phyloP scores from a whole-genome alignment of 495 filamentous ascomycete species.

The Aspergillus carlsbadensis region DNA sequence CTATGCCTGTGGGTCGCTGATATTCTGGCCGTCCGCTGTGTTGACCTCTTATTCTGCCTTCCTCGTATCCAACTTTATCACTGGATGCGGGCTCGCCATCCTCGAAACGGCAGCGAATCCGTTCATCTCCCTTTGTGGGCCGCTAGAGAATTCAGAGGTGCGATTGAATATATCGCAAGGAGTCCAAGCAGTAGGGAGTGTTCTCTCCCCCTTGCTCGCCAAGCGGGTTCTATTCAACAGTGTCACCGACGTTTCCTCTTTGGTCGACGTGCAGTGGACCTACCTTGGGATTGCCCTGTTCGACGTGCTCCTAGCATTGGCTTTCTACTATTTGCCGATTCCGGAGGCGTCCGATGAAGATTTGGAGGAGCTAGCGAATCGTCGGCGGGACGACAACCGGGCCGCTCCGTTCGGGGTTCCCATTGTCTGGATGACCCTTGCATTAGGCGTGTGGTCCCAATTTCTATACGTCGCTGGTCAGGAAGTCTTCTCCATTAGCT shows the following conservation, averaged over 20 bases:
- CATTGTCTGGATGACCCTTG: slow-evolving; percentile 58
- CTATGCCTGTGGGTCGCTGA: slow-evolving; percentile 62
- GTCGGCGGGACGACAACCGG: slow-evolving; percentile 50
- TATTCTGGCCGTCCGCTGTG: slow-evolving; percentile 73
- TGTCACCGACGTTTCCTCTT: slow-evolving; percentile 48
- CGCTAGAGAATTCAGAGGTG: slow-evolving; percentile 62
- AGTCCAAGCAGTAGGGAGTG: slow-evolving; percentile 64
- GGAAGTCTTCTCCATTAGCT: slow-evolving; percentile 53
- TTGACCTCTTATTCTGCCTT: slow-evolving; percentile 65
- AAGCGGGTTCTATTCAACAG: slow-evolving; percentile 59
- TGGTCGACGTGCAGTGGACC: slow-evolving; percentile 70
- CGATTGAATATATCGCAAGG: slow-evolving; percentile 67
- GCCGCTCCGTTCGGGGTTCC: slow-evolving; percentile 43
- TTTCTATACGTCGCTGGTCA: slow-evolving; percentile 69
- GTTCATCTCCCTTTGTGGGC: slow-evolving; percentile 68
- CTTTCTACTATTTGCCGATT: slow-evolving; percentile 63
- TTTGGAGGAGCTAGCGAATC: slow-evolving; percentile 53
- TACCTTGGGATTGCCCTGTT: slow-evolving; percentile 69
- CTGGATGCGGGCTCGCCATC: slow-evolving; percentile 61
- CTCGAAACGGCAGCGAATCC: slow-evolving; percentile 67
- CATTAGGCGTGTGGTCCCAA: slow-evolving; percentile 55
- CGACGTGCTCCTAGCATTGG: slow-evolving; percentile 60
- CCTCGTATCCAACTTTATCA: slow-evolving; percentile 64
- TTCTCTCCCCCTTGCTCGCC: slow-evolving; percentile 61
- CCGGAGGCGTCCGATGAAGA: slow-evolving; percentile 68